Conservation (phyloP, 2,329 filamentous ascomycete genomes). For the Coleophoma crateriformis region DNA sequence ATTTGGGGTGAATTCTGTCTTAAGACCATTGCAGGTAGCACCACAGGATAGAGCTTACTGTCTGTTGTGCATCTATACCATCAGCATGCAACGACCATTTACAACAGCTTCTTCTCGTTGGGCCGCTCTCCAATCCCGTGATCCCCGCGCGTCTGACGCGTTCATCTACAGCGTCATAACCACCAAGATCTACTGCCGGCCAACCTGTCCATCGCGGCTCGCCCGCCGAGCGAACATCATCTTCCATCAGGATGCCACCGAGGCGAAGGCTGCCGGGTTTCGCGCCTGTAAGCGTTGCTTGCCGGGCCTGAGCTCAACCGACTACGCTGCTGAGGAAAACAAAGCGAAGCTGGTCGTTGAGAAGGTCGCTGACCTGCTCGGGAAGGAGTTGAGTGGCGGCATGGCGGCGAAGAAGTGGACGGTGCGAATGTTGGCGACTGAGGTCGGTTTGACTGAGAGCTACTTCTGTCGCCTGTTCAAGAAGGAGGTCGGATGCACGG, state of each 20-base stretch:
- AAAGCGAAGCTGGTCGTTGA: constrained; percentile 36
- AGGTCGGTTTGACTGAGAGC: constrained; percentile 47
- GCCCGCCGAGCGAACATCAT: constrained; percentile 54
- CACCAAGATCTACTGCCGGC: constrained; percentile 51
- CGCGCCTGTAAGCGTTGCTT: constrained; percentile 54
- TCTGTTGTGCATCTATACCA: no score
- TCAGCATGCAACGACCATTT: constrained; percentile 3
- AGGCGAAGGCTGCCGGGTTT: constrained; percentile 43
- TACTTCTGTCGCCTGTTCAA: constrained; percentile 57
- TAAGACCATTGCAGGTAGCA: no score
- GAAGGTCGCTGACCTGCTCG: constrained; percentile 28
- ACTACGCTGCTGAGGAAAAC: constrained; percentile 12
- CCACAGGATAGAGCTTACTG: no score
- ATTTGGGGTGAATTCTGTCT: no score
- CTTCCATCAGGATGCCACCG: constrained; percentile 41
- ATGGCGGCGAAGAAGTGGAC: constrained; percentile 23
- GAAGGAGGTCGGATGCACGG: constrained; percentile 43
- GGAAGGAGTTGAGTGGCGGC: constrained; percentile 9
- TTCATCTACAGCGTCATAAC: constrained; percentile 46
- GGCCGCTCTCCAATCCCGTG: constrained; percentile 24
- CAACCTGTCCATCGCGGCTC: constrained; percentile 54
- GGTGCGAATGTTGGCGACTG: constrained; percentile 41
- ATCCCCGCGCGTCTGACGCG: constrained; percentile 29
- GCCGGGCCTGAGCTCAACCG: constrained; percentile 23
- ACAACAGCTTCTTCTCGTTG: constrained; percentile 14